Base-by-base conservation (phyloP, 2,329 filamentous ascomycete species). In the Aspergillus quadricinctus region DNA sequence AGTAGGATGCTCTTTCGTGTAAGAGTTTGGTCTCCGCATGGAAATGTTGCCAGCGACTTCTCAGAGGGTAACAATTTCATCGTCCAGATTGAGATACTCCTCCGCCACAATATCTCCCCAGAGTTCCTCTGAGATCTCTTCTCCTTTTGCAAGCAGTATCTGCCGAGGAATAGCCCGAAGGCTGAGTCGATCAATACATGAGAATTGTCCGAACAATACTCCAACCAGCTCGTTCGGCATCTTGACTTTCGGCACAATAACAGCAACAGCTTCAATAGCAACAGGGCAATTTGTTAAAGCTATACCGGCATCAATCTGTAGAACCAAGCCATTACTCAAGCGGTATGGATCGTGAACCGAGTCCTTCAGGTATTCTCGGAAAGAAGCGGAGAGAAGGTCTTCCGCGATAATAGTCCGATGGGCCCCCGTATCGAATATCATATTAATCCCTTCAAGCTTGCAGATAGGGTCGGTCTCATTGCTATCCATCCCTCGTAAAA, bases 61-160 rank as follows among this genome's bases (percentile, higher is more conserved):
- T 50, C 35, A 51, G 35, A 51, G 49, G 41, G 49, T 43, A 21
- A 43, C 37, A 50, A 54, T 50, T 45, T 50, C 46, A 49, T 52
- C 53, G 17, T 56, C 50, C 46, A 40, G 28, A 48, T 56, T 48
- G 14, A 59, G 50, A 52, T 59, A 59, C 35, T 59, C 57, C 23
- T 56, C 49, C 17, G 48, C 54, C 48, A 59, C 43, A 49, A 59
- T 56, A 59, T 59, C 54, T 17, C 57, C 57, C 51, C 57, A 56
- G 37, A 56, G 35, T 41, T 56, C 50, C 9, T 53, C 53, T 29
- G 48, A 27, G 25, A 59, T 43, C 19, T 49, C 40, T 37, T 49
- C 54, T 10, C 57, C 53, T 41, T 53, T 56, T 28, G 54, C 54
- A 28, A 35, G 51, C 27, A 59, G 54, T 17, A 59, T 54, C 21